Evolutionary conservation across 441 rosid genomes (phyloP).

Genomic region (Euphorbia schlechtendalii): DNA sequence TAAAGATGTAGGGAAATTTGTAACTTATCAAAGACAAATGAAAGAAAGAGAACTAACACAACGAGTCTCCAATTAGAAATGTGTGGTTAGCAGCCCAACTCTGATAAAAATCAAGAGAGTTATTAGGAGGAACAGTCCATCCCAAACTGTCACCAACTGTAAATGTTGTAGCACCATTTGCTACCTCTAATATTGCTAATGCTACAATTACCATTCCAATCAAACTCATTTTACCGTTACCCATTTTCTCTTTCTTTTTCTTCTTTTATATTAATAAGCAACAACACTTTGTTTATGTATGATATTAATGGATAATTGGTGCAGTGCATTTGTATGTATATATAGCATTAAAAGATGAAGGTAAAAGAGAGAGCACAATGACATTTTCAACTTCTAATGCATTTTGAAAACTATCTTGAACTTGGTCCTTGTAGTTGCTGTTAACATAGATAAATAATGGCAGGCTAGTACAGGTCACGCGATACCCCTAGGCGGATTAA

Average conservation of each 20-base stretch:
- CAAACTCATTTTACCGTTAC: background rate
- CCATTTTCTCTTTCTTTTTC: constrained; percentile 1
- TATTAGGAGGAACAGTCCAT: constrained; percentile 18
- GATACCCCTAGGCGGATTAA: too few relatives aligned
- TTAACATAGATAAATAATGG: too few relatives aligned
- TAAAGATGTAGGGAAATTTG: background rate
- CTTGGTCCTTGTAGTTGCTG: background rate
- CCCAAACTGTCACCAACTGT: constrained; percentile 9
- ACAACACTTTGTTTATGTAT: too few relatives aligned
- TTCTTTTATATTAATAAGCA: too few relatives aligned
- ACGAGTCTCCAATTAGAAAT: constrained; percentile 22
- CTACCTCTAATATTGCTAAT: background rate
- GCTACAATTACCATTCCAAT: background rate
- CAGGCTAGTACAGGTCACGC: background rate
- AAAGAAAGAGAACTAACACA: constrained; percentile 10
- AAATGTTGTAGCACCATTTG: constrained; percentile 8
- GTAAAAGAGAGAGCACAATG: background rate
- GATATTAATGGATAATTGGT: background rate
- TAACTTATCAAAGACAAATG: background rate
- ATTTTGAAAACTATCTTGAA: background rate
- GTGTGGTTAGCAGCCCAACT: constrained; percentile 21
- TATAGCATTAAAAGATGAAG: background rate
- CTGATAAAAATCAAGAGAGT: constrained; percentile 13
- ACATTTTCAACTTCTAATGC: background rate
- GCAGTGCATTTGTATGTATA: too few relatives aligned